Base-by-base conservation (phyloP, 192 early-diverging fungal genomes). In the Entomortierella lignicola region DNA sequence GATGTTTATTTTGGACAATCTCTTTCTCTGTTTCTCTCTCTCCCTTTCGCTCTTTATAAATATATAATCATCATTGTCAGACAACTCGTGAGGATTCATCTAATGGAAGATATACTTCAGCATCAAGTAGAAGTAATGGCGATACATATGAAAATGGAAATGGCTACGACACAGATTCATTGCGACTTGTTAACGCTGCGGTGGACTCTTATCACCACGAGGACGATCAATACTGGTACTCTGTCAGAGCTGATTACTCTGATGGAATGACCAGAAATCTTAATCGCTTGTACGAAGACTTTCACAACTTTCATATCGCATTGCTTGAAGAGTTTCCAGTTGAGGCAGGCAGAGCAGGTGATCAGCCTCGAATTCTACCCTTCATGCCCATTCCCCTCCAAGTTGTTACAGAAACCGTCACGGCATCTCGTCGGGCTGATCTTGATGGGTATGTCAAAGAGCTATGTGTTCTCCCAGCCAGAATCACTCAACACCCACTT, bases 271-370 rank as follows among this genome's bases (percentile, higher is more conserved):
- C 85, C 55, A 85, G 93, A 60, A 86, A 87, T 52, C 67, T 94
- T 27, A 91, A 87, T 70, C 85, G 93, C 56, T 75, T 90, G 18
- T 94, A 94, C 73, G 93, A 94, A 62, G 93, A 94, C 77, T 91
- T 94, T 82, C 90, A 92, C 69, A 85, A 87, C 69, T 92, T 92
- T 72, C 93, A 93, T 70, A 91, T 90, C 67, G 84, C 85, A 57
- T 82, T 94, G 20, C 65, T 89, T 44, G 84, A 92, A 37, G 72
- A 85, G 47, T 94, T 91, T 77, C 92, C 89, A 11, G 83, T 81
- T 13, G 90, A 91, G 69, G 88, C 90, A 29, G 89, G 89, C 25
- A 77, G 85, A 55, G 82, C 63, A 7, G 86, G 82, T 26, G 73
- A 85, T 25, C 72, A 86, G 59, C 75, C 44, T n/a, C 64, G 89